phyloP scores from a whole-genome alignment of 2,329 filamentous ascomycete species.

The Fusarium napiforme region DNA sequence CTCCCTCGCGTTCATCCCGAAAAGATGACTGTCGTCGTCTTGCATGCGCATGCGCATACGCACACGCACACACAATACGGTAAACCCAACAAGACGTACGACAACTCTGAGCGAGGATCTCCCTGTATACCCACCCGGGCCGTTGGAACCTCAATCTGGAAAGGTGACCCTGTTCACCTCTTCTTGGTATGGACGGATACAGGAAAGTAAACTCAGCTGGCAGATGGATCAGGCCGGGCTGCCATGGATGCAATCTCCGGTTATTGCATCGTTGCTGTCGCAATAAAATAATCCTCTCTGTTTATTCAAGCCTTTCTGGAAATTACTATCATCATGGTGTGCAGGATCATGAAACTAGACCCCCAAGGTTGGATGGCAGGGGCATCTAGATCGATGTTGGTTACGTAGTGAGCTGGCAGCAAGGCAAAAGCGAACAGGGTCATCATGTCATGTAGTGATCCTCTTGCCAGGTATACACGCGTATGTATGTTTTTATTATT shows the following conservation, averaged over 20 bases:
- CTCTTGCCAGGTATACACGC: background rate
- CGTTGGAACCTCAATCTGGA: conserved; percentile 39
- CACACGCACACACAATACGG: conserved; percentile 4
- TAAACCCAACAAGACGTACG: conserved; percentile 27
- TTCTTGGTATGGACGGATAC: conserved; percentile 7
- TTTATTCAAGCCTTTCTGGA: conserved; percentile 34
- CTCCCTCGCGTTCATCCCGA: conserved; percentile 29
- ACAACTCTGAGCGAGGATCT: conserved; percentile 33
- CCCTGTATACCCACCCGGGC: conserved; percentile 39
- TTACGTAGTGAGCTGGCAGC: conserved; percentile 27
- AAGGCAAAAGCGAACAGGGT: conserved; percentile 19
- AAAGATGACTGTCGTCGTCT: conserved; percentile 15
- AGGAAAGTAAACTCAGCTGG: conserved; percentile 31
- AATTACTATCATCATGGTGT: conserved; percentile 40
- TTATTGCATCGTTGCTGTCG: conserved; percentile 39
- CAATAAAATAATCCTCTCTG: conserved; percentile 33
- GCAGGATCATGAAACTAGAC: conserved; percentile 41
- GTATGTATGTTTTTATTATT: background rate
- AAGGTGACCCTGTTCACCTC: conserved; percentile 38
- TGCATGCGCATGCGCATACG: conserved; percentile 14
- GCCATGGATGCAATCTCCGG: conserved; percentile 42
- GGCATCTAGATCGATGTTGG: conserved; percentile 27
- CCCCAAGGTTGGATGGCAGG: conserved; percentile 27
- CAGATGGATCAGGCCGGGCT: conserved; percentile 23
- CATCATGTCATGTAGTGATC: background rate